phyloP scores from a whole-genome alignment of 495 filamentous ascomycete genomes.

The Penicillium simplicissimum region DNA sequence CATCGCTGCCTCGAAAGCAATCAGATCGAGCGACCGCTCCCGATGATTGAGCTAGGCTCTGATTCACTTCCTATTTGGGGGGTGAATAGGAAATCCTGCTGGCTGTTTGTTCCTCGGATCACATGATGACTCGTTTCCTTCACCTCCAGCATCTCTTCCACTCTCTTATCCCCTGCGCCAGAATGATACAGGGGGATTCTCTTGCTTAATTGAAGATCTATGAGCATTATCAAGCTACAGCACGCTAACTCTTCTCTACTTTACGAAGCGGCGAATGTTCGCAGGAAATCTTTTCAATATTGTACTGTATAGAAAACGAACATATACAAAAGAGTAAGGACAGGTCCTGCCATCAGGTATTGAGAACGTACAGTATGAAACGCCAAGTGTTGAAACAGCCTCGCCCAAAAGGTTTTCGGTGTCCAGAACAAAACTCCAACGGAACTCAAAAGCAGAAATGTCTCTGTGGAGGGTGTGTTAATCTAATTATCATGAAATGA shows the following conservation, averaged over 20 bases:
- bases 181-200: neutral
- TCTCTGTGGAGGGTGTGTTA: slow-evolving; percentile 18
- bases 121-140: neutral
- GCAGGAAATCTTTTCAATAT: neutral
- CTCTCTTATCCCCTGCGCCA: neutral
- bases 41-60: neutral
- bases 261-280: neutral
- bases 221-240: neutral
- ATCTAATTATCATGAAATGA: slow-evolving; percentile 21
- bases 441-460: slow-evolving; percentile 7
- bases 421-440: slow-evolving; percentile 13
- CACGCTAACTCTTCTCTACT: neutral
- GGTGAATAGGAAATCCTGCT: neutral
- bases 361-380: slow-evolving; percentile 19
- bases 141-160: neutral
- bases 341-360: neutral
- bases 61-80: neutral
- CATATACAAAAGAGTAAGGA: slow-evolving; percentile 15
- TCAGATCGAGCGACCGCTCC: neutral
- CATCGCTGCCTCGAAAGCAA: neutral
- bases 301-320: neutral
- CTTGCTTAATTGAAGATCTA: neutral
- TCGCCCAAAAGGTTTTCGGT: slow-evolving; percentile 19
- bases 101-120: neutral
- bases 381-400: slow-evolving; percentile 40